Evolutionary conservation across 177 flowering plant species (phyloP).

Genomic region (Vitis hybrid): DNA sequence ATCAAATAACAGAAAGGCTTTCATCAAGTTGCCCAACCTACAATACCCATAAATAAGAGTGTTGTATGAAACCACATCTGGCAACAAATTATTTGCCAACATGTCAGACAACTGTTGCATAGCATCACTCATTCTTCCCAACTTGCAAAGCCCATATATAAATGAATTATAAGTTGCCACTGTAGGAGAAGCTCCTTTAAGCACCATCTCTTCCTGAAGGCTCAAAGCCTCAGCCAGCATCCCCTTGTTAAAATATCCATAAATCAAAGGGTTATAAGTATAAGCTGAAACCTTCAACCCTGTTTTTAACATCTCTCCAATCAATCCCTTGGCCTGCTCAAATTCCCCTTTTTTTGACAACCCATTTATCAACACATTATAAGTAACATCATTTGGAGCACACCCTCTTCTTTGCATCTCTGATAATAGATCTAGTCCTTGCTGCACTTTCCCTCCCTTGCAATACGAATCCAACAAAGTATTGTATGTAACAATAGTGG

Average conservation of each 20-base stretch:
- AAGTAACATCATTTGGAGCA: conserved; percentile 54
- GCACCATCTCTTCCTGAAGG: conserved; percentile 49
- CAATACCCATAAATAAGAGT: conserved; percentile 65
- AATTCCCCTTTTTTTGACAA: conserved; percentile 54
- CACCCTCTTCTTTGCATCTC: conserved; percentile 62
- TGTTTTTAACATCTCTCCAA: conserved; percentile 47
- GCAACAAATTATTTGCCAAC: conserved; percentile 38
- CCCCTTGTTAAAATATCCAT: conserved; percentile 51
- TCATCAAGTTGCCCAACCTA: conserved; percentile 38
- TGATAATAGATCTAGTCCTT: conserved; percentile 35
- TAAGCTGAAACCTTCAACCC: conserved; percentile 51
- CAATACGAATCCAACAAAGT: conserved; percentile 60
- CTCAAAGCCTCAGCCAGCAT: conserved; percentile 43
- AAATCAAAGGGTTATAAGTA: conserved; percentile 61
- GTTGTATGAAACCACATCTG: conserved; percentile 65
- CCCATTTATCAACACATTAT: conserved; percentile 62
- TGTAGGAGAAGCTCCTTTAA: conserved; percentile 44
- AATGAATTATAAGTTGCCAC: conserved; percentile 52
- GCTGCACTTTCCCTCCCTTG: conserved; percentile 50
- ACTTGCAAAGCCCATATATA: conserved; percentile 49
- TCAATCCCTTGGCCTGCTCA: conserved; percentile 44
- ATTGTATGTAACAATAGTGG: conserved; percentile 58
- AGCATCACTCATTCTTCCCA: conserved; percentile 51
- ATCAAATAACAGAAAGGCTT: conserved; percentile 54
- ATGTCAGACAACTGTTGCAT: conserved; percentile 40